phyloP scores from a whole-genome alignment of 495 filamentous ascomycete species.

The Aspergillus avenaceus region DNA sequence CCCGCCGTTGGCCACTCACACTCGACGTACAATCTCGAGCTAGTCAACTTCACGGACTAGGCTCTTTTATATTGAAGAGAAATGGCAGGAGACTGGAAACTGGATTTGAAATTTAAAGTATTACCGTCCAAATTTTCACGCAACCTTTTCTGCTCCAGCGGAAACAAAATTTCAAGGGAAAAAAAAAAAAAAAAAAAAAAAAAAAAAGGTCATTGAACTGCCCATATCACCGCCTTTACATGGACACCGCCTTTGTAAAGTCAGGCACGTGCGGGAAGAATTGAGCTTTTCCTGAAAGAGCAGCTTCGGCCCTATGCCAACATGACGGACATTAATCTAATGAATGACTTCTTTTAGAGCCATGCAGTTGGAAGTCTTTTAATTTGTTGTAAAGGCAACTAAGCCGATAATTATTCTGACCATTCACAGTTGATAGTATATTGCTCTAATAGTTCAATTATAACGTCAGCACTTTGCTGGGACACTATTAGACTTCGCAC shows the following conservation, averaged over 20 bases:
- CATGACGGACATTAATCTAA: too few species aligned
- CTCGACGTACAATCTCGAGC: background rate
- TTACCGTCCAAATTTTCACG: background rate
- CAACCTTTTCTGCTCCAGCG: background rate
- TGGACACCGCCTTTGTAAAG: conserved; percentile 10
- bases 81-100: background rate
- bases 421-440: too few species aligned
- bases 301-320: background rate
- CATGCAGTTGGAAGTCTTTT: too few species aligned
- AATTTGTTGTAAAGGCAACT: too few species aligned
- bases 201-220: conserved; percentile 23
- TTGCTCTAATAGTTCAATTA: too few species aligned
- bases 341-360: too few species aligned
- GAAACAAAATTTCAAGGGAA: too few species aligned
- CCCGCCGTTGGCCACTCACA: background rate
- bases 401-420: too few species aligned
- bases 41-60: background rate
- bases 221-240: conserved; percentile 13
- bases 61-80: background rate
- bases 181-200: background rate
- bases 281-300: background rate
- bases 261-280: background rate
- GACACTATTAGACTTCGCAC: too few species aligned
- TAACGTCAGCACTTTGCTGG: too few species aligned
- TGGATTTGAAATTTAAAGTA: background rate